phyloP scores from a whole-genome alignment of 2,329 filamentous ascomycete genomes.

The Microdochium trichocladiopsis region DNA sequence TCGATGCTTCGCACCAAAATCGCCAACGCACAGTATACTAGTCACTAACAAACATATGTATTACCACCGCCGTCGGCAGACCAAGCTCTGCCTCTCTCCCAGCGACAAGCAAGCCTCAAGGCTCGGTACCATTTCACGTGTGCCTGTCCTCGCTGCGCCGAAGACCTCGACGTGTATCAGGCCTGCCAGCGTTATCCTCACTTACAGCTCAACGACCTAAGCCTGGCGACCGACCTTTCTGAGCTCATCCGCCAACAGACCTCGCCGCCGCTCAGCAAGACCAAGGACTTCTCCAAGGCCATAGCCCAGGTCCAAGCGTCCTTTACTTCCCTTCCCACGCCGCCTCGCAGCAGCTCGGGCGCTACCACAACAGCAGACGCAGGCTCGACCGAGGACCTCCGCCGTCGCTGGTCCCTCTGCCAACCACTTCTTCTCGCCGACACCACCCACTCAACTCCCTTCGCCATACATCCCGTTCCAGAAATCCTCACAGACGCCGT shows the following conservation, averaged over 20 bases:
- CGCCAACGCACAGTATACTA: no score
- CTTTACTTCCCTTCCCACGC: slow-evolving; percentile 36
- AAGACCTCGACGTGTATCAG: slow-evolving; percentile 47
- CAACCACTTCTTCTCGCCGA: slow-evolving; percentile 18
- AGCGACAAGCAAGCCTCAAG: slow-evolving; percentile 33
- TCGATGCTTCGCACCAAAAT: no score
- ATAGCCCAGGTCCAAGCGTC: no score
- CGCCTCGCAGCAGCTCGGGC: slow-evolving; percentile 24
- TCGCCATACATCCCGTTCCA: slow-evolving; percentile 16
- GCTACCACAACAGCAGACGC: not conserved
- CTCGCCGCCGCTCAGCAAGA: slow-evolving; percentile 24
- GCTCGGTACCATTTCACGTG: slow-evolving; percentile 46
- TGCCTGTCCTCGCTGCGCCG: slow-evolving; percentile 38
- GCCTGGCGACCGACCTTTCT: slow-evolving; percentile 32
- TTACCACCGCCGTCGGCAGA: no score
- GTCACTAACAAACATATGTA: no score
- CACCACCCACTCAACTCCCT: slow-evolving; percentile 41
- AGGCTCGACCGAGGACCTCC: slow-evolving; percentile 16
- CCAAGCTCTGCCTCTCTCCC: slow-evolving; percentile 33
- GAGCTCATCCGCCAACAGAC: slow-evolving; percentile 27
- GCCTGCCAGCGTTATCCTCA: slow-evolving; percentile 34
- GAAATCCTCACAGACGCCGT: slow-evolving; percentile 22
- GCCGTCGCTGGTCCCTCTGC: slow-evolving; percentile 28
- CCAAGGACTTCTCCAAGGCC: slow-evolving; percentile 25
- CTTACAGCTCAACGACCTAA: slow-evolving; percentile 35